phyloP scores from a whole-genome alignment of 2,329 filamentous ascomycete species.

The Colletotrichum karsti region DNA sequence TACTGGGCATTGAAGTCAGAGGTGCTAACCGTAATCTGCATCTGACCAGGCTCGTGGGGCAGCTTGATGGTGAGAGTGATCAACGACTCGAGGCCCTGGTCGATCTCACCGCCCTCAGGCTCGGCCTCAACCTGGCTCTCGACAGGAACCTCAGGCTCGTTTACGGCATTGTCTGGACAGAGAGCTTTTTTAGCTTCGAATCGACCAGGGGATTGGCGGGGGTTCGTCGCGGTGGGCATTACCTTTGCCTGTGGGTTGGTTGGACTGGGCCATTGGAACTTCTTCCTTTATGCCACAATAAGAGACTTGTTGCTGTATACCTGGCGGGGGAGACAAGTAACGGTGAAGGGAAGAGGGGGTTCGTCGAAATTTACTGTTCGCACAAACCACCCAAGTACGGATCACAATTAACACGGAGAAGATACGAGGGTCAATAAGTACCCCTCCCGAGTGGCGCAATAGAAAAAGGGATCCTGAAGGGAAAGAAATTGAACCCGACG shows the following conservation, averaged over 20 bases:
- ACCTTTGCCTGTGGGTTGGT: slow-evolving; percentile 27
- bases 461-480: background rate
- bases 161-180: slow-evolving; percentile 18
- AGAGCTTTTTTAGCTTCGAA: slow-evolving; percentile 7
- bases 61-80: slow-evolving; percentile 79
- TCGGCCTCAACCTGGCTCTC: slow-evolving; percentile 4
- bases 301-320: background rate
- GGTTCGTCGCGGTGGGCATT: background rate
- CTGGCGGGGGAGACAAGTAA: background rate
- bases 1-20: background rate
- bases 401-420: slow-evolving; percentile 11
- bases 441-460: background rate
- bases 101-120: slow-evolving; percentile 6
- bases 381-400: slow-evolving; percentile 21
- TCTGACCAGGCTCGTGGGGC: slow-evolving; percentile 80
- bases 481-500: background rate
- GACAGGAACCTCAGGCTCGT: slow-evolving; percentile 2
- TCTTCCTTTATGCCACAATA: background rate
- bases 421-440: slow-evolving; percentile 3
- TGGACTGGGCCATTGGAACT: slow-evolving; percentile 24
- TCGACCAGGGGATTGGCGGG: background rate
- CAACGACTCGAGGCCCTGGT: slow-evolving; percentile 46
- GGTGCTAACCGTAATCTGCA: slow-evolving; percentile 81
- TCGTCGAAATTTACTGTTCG: slow-evolving; percentile 20
- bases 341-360: slow-evolving; percentile 4